Conservation (phyloP, 2,329 filamentous ascomycete species). For the Cadophora malorum region DNA sequence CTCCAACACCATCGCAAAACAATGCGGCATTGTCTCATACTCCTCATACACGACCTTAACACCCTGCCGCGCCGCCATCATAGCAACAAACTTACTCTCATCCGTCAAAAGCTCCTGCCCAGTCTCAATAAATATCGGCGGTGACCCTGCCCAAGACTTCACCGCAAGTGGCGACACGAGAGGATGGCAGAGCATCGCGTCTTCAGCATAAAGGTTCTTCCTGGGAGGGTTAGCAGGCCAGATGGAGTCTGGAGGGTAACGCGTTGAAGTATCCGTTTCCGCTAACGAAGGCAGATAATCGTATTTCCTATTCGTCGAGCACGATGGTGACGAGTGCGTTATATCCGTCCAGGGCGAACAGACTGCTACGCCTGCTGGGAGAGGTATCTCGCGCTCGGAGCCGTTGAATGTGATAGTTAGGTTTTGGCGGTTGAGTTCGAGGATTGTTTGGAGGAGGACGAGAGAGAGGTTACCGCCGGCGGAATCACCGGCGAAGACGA, state of each 20-base stretch:
- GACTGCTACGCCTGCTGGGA: constrained; percentile 69
- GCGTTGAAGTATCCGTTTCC: constrained; percentile 42
- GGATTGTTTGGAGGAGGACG: constrained; percentile 70
- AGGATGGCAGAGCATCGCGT: constrained; percentile 66
- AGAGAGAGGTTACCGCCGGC: constrained; percentile 77
- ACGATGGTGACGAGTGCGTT: constrained; percentile 65
- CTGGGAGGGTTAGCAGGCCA: constrained; percentile 66
- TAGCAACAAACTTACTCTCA: constrained; percentile 67
- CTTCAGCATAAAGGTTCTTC: constrained; percentile 59
- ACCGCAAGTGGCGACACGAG: constrained; percentile 68
- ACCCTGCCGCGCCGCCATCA: constrained; percentile 60
- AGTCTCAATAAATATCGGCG: constrained; percentile 71
- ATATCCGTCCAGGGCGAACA: constrained; percentile 77
- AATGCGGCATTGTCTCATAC: constrained; percentile 83
- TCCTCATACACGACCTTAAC: constrained; percentile 71
- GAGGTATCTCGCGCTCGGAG: constrained; percentile 59
- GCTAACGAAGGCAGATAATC: constrained; percentile 65
- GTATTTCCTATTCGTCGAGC: constrained; percentile 57
- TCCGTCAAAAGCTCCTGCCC: constrained; percentile 77
- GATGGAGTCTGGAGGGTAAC: constrained; percentile 55
- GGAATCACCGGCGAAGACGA: constrained; percentile 74
- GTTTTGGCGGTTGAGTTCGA: constrained; percentile 62
- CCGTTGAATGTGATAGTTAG: constrained; percentile 66
- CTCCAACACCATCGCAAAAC: constrained; percentile 66
- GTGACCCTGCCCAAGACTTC: constrained; percentile 63